Percentiles rank a stretch among this genome's conserved stretches.
Conservation (phyloP, 75 land plant species). For the Pinus tabuliformis region DNA sequence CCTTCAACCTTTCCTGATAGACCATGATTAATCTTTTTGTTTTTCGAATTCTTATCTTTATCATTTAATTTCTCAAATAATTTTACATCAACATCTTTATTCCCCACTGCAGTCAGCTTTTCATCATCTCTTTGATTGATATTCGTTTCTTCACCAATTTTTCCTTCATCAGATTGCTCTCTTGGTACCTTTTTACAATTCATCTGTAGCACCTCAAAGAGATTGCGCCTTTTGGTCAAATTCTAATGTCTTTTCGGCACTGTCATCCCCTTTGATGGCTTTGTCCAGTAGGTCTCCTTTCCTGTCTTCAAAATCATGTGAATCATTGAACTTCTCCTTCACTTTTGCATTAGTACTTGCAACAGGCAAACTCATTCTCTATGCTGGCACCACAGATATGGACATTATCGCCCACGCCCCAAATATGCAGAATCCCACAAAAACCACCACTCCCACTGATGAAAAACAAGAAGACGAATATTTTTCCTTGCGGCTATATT, state of each 20-base stretch:
- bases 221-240: background rate
- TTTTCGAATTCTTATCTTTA: background rate
- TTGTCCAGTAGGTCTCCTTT: constrained; percentile 26
- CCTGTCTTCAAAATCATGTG: constrained; percentile 27
- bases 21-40: background rate
- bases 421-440: constrained; percentile 58
- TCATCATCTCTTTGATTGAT: background rate
- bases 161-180: background rate
- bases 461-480: constrained; percentile 26
- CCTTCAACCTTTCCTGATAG: constrained; percentile 9
- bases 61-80: background rate
- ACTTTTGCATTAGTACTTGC: constrained; percentile 11
- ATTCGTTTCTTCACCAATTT: background rate
- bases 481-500: constrained; percentile 11
- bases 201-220: background rate
- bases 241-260: constrained; percentile 4
- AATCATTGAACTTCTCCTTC: constrained; percentile 10
- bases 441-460: constrained; percentile 32
- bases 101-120: constrained; percentile 3
- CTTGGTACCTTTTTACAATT: background rate
- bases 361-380: constrained; percentile 16
- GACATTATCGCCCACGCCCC: constrained; percentile 73
- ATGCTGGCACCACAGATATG: constrained; percentile 26
- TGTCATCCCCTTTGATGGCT: constrained; percentile 4
- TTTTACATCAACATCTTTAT: background rate